Evolutionary conservation across 1,284 basidiomycete species (phyloP), one percentile per base, ranked within the genome.

Genomic region (Naganishia liquefaciens): DNA sequence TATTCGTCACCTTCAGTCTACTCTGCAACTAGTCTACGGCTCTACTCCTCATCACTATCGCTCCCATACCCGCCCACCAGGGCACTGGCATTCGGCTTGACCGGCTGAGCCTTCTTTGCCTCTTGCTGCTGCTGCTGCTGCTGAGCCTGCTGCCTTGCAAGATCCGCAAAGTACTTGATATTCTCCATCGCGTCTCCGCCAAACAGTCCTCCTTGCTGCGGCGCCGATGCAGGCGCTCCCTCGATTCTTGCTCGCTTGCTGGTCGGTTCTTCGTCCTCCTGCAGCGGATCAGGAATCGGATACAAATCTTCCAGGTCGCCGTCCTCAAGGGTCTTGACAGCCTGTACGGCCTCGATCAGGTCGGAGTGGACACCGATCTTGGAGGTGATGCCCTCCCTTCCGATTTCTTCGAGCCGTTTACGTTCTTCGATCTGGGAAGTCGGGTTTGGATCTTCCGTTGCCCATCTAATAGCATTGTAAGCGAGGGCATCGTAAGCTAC

Each of bases 401-500:
- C 93, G 71, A 88, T 83, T 15, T 89, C 86, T 72, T 91, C 88
- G 46, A 97, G 76, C 33, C 92, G 82, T 21, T 84, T 82, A 74
- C 92, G 90, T 79, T 96, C 93, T 2, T 85, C 84, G 6, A 89
- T 86, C 73, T 93, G 93, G 63, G 88, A 87, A 0, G 86, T 86
- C 0, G 93, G 93, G 76, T 97, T 96, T 2, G 93, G 93, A 76
- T 97, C 93, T 76, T 95, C 93, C 0, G 93, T 96, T 49, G 93
- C 93, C 93, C 93, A 97, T 62, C 77, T 77, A 60, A 27, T 19
- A 19, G 46, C 13, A 40, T 70, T 33, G 54, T 33, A 13, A 55
- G 51, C 27, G 25, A 21, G 47, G 44, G 28, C 54, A 9, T 23
- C 19, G 47, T 54, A n/a, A 9, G 2, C 33, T 37, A 21, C 17